These are phyloP conservation scores for Saururus chinensis DNA, from an alignment of 164 flowering plant species.

Conservation along the genomic window DNA sequence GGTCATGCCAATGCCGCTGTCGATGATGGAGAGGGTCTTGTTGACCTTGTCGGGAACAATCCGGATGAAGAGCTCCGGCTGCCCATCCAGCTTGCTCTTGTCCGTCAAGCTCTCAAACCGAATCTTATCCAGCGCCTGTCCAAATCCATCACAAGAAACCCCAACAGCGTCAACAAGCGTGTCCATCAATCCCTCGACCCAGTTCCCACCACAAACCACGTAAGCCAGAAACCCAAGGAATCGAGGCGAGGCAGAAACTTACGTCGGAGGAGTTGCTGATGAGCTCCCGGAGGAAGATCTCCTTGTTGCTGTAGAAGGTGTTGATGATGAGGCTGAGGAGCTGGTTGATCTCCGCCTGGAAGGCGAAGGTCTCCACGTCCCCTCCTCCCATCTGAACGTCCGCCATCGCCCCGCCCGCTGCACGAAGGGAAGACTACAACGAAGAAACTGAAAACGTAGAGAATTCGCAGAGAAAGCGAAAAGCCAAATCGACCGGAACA, in stretches of 20 bases:
- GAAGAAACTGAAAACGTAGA: no score
- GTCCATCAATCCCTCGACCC: no score
- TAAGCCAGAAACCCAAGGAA: neutral
- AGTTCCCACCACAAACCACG: no score
- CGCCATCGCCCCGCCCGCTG: no score
- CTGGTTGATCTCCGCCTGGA: constrained; percentile 75
- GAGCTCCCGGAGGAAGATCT: constrained; percentile 74
- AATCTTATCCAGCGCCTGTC: constrained; percentile 33
- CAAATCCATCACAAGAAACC: neutral
- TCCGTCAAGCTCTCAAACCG: constrained; percentile 36
- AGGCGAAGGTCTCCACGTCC: constrained; percentile 43
- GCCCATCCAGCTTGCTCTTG: constrained; percentile 26
- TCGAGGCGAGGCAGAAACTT: neutral
- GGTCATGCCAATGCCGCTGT: constrained; percentile 17
- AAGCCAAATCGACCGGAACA: no score
- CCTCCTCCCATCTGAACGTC: constrained; percentile 5
- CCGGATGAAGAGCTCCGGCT: constrained; percentile 15
- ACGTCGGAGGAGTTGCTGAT: constrained; percentile 82
- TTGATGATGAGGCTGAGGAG: constrained; percentile 61
- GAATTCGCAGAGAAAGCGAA: neutral
- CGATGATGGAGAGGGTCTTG: constrained; percentile 11
- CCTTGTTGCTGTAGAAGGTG: constrained; percentile 81
- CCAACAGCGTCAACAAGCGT: neutral
- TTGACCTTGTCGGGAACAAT: constrained; percentile 14
- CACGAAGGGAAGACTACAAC: no score